A percentile compares a stretch with the other conserved stretches of the same genome.
Evolutionary conservation across 345 rosid genomes (phyloP).

Genomic region (Heritiera fomes): DNA sequence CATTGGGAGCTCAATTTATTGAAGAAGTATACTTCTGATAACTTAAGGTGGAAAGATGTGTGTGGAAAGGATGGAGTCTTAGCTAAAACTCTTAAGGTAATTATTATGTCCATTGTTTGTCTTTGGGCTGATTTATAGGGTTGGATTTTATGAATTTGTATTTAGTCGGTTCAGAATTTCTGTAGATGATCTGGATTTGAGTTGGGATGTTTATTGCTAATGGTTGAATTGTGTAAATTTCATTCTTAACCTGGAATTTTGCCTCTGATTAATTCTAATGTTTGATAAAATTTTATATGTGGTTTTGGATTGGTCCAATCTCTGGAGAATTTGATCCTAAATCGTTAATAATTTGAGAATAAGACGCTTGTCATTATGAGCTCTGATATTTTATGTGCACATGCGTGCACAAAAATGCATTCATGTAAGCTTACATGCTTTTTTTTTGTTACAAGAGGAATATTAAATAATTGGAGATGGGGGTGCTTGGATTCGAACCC

Average conservation of each 20-base stretch:
- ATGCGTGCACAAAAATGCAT: not conserved
- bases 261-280: not conserved
- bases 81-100: conserved; percentile 84
- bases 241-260: not conserved
- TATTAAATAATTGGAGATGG: too few species aligned
- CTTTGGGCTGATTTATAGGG: conserved; percentile 11
- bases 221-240: not conserved
- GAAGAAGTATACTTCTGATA: conserved; percentile 66
- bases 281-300: not conserved
- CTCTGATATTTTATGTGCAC: not conserved
- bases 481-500: too few species aligned
- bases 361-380: conserved; percentile 12
- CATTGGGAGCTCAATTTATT: conserved; percentile 92
- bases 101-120: conserved; percentile 23
- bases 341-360: not conserved
- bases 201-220: not conserved
- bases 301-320: conserved; percentile 14
- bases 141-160: not conserved
- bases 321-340: not conserved
- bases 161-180: conserved; percentile 4
- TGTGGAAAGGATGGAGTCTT: conserved; percentile 89
- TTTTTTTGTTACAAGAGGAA: too few species aligned
- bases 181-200: not conserved
- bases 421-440: not conserved
- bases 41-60: conserved; percentile 81